These are phyloP conservation scores for Blastocystis sp. DNA, from an alignment of 352 stramenopile species.

Conservation along the genomic window DNA sequence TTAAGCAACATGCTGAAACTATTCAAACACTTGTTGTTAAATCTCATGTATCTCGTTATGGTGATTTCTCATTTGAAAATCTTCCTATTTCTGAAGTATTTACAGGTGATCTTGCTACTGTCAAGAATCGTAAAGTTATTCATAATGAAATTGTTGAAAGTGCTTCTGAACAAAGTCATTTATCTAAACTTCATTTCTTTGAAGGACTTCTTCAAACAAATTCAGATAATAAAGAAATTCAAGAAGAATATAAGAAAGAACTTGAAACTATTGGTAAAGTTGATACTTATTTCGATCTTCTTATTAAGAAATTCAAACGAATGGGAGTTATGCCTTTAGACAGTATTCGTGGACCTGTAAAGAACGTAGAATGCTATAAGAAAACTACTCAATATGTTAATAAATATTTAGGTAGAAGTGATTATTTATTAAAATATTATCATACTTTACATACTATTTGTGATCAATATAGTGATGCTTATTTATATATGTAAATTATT, in stretches of 20 bases:
- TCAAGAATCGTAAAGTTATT: not conserved
- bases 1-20: no score
- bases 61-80: conserved; percentile 3
- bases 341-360: no score
- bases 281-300: not conserved
- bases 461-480: not conserved
- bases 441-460: conserved; percentile 3
- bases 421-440: conserved; percentile 23
- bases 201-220: conserved; percentile 1
- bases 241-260: conserved; percentile 8
- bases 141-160: no score
- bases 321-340: no score
- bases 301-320: not conserved
- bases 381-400: not conserved
- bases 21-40: conserved; percentile 49
- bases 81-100: not conserved
- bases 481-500: no score
- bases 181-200: conserved; percentile 11
- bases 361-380: conserved; percentile 10
- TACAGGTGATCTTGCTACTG: not conserved
- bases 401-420: not conserved
- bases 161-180: not conserved
- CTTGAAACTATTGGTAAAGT: not conserved
- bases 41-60: conserved; percentile 50
- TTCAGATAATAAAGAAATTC: conserved; percentile 9